Base-by-base conservation (phyloP, 441 rosid genomes). In the Adansonia gregorii region DNA sequence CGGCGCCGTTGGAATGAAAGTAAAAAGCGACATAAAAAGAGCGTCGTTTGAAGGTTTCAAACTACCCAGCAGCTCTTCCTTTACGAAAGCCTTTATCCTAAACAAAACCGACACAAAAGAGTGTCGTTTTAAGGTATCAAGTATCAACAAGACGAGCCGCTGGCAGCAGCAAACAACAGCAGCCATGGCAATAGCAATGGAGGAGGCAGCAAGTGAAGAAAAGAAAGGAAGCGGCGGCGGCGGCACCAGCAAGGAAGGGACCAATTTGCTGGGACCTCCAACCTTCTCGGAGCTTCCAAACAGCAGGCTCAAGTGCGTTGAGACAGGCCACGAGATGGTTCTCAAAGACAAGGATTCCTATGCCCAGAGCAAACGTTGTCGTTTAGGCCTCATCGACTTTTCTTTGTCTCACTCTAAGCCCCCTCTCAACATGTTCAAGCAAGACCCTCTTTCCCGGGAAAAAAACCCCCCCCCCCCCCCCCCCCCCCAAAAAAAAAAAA, bases 311-410 rank as follows among this genome's bases (percentile, higher is more conserved):
- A 89, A 85, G 86, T 95, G 98, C 79, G 92, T 89, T 0, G 97
- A 95, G 89, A 94, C 98, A 0, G 98, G 98, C 46, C 98, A 95
- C 79, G 97, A 94, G 87, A 59, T 92, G 85, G 85, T 95, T 0
- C 76, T 85, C 72, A 90, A 88, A 83, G 99, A 95, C 87, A 91
- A 84, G 75, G 86, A 83, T 9, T 82, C 88, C 0, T 95, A 94
- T 81, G 84, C 97, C 10, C 84, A 82, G 67, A 91, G 95, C 76
- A 95, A 91, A 80, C 92, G 97, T 0, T 92, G 97, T 39, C 99
- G 98, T 71, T 73, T 95, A 77, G 99, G 97, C 59, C 97, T 95
- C 83, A 86, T 95, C 80, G 93, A 92, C 80, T 87, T 89, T 56
- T 92, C 95, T 67, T 70, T 95, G 72, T 81, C 91, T 63, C 87